Percentiles rank a stretch among this genome's conserved stretches.
Evolutionary conservation across 495 filamentous ascomycete species (phyloP).

Genomic region (Daldinia decipiens): DNA sequence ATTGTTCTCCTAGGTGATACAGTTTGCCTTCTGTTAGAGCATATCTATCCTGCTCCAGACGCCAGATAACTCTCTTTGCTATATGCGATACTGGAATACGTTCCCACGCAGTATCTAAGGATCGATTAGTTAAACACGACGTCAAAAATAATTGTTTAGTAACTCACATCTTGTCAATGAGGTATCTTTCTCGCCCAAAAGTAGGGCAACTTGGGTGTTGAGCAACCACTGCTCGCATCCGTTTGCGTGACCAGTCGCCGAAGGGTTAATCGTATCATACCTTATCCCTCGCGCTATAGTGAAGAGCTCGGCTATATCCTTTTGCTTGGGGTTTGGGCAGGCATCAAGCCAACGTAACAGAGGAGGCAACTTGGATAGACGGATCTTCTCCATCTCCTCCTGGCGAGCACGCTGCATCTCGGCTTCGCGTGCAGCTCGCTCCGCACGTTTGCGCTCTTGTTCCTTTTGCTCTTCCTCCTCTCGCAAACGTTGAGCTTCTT

Average conservation of each 20-base stretch:
- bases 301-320: constrained; percentile 62
- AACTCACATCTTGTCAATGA: constrained; percentile 75
- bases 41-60: constrained; percentile 60
- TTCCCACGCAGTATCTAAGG: constrained; percentile 75
- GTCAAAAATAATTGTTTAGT: not conserved
- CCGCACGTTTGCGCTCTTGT: constrained; percentile 56
- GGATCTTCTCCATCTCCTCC: constrained; percentile 58
- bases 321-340: constrained; percentile 58
- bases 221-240: constrained; percentile 77
- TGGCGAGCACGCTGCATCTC: constrained; percentile 57
- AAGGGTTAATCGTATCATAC: constrained; percentile 63
- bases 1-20: constrained; percentile 57
- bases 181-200: constrained; percentile 80
- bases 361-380: constrained; percentile 61
- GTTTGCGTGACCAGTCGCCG: constrained; percentile 55
- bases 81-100: constrained; percentile 57
- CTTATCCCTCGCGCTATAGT: constrained; percentile 61
- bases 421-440: constrained; percentile 67
- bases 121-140: constrained; percentile 13
- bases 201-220: constrained; percentile 77
- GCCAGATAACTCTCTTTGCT: constrained; percentile 62
- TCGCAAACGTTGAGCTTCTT: constrained; percentile 56
- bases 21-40: constrained; percentile 57
- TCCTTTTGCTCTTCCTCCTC: constrained; percentile 55
- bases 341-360: constrained; percentile 64